Evolutionary conservation across 2,329 filamentous ascomycete genomes (phyloP).

Genomic region (Teratosphaeria epicoccoides): DNA sequence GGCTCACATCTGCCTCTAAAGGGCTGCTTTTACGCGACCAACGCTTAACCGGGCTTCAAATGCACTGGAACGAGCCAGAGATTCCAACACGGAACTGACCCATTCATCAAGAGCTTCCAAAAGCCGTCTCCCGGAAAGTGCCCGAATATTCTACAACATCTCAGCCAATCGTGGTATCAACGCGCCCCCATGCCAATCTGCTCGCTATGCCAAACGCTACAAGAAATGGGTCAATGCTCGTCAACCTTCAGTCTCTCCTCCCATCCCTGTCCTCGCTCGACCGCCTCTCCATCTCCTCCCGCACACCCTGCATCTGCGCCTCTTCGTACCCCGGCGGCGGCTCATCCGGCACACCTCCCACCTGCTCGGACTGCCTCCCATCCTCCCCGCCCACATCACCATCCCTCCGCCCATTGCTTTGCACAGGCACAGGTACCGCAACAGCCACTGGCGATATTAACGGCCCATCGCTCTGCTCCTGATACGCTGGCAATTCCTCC

Average conservation of each 20-base stretch:
- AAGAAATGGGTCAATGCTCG: not conserved
- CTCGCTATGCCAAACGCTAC: not conserved
- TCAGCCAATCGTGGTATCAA: not conserved
- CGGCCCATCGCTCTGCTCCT: slow-evolving; percentile 42
- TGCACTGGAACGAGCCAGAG: no score
- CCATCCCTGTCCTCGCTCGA: not conserved
- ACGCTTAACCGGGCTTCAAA: no score
- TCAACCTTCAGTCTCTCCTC: not conserved
- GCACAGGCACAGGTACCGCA: slow-evolving; percentile 30
- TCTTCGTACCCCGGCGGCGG: slow-evolving; percentile 89
- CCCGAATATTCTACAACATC: not conserved
- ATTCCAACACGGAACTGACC: no score
- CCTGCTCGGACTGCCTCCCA: slow-evolving; percentile 7
- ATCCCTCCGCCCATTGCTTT: slow-evolving; percentile 15
- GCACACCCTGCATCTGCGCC: slow-evolving; percentile 70
- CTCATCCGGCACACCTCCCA: slow-evolving; percentile 48
- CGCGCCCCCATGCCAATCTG: not conserved
- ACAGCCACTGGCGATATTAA: slow-evolving; percentile 16
- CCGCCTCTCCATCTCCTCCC: slow-evolving; percentile 55
- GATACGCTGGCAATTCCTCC: slow-evolving; percentile 82
- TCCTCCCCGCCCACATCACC: slow-evolving; percentile 15
- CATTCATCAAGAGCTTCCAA: no score
- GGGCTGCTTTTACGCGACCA: no score
- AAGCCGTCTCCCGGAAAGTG: not conserved
- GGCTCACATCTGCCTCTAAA: no score